phyloP scores from a whole-genome alignment of 129 eudicot genomes.

The Chrysanthemum makinoi region DNA sequence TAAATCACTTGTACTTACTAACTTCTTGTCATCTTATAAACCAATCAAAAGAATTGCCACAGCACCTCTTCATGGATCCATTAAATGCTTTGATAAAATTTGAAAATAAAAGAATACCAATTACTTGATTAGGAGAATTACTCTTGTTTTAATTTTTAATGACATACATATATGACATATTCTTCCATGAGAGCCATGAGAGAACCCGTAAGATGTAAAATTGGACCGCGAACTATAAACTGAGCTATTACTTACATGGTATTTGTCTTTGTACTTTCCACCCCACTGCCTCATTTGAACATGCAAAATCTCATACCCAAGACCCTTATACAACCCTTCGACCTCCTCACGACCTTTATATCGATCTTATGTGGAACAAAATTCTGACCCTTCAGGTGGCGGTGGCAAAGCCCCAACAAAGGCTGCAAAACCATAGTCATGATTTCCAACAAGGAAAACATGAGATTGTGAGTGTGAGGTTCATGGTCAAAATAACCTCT shows the following conservation, averaged over 20 bases:
- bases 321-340: slow-evolving; percentile 80
- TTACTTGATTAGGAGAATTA: neutral
- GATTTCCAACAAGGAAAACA: slow-evolving; percentile 78
- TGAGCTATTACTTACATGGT: slow-evolving; percentile 59
- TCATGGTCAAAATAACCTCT: slow-evolving; percentile 87
- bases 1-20: neutral
- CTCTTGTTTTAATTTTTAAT: neutral
- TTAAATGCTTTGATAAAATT: slow-evolving; percentile 72
- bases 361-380: slow-evolving; percentile 65
- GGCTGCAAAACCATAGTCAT: slow-evolving; percentile 77
- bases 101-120: slow-evolving; percentile 14
- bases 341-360: slow-evolving; percentile 55
- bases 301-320: slow-evolving; percentile 73
- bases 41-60: neutral
- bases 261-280: slow-evolving; percentile 47
- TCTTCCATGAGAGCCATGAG: slow-evolving; percentile 81
- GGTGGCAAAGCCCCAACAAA: slow-evolving; percentile 60
- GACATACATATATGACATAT: neutral
- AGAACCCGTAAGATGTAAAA: slow-evolving; percentile 47
- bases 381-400: slow-evolving; percentile 49
- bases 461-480: slow-evolving; percentile 64
- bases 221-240: slow-evolving; percentile 52
- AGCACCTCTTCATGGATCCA: slow-evolving; percentile 92
- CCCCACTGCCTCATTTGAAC: slow-evolving; percentile 86
- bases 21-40: neutral